A percentile compares a stretch with the other conserved stretches of the same genome.
Conservation (phyloP, 2,329 filamentous ascomycete species). For the Curvularia sp. region DNA sequence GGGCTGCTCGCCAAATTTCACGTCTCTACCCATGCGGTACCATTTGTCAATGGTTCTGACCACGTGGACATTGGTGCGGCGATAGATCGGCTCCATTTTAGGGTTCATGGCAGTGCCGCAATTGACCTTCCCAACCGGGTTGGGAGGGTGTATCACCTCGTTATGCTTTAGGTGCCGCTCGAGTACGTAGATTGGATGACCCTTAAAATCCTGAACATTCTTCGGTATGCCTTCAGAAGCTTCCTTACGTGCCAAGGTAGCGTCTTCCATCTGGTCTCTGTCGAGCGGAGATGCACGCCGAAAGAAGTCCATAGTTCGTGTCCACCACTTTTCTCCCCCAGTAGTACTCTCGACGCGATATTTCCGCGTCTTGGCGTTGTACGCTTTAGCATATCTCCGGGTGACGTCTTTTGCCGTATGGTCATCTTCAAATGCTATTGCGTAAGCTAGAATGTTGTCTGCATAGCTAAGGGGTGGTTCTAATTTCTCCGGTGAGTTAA, state of each 20-base stretch:
- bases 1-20: conserved; percentile 78
- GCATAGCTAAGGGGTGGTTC: conserved; percentile 83
- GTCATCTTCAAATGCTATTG: conserved; percentile 83
- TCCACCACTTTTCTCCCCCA: conserved; percentile 64
- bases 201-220: conserved; percentile 85
- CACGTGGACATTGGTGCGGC: conserved; percentile 78
- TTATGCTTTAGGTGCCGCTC: conserved; percentile 83
- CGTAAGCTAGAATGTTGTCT: conserved; percentile 81
- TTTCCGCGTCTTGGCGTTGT: conserved; percentile 86
- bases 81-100: conserved; percentile 78
- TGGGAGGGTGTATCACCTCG: conserved; percentile 78
- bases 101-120: conserved; percentile 65
- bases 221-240: conserved; percentile 80
- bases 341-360: conserved; percentile 75
- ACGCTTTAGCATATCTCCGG: conserved; percentile 83
- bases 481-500: conserved; percentile 76
- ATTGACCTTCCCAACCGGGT: conserved; percentile 77
- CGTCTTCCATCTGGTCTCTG: conserved; percentile 83
- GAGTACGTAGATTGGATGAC: conserved; percentile 76
- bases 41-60: conserved; percentile 85
- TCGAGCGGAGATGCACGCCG: conserved; percentile 55
- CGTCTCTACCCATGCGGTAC: conserved; percentile 84
- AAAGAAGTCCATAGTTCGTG: conserved; percentile 57
- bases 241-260: conserved; percentile 73
- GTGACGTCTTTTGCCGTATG: conserved; percentile 84